Conservation (phyloP, 495 filamentous ascomycete genomes). For the Talaromyces trachyspermus region DNA sequence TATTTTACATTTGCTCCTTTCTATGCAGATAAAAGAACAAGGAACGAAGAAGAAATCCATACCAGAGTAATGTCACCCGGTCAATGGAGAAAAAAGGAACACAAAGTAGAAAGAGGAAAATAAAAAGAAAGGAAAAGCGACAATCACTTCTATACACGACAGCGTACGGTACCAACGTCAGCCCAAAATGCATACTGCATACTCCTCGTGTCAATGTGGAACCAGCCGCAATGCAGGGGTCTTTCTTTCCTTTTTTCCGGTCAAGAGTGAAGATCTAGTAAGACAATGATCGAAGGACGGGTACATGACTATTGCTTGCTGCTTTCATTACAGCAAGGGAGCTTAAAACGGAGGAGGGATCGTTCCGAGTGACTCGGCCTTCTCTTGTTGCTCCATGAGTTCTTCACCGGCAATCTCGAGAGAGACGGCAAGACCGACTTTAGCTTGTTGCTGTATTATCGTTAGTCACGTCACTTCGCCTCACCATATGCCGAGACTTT, state of each 20-base stretch:
- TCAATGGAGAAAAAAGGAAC: no score
- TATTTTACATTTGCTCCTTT: slow-evolving; percentile 8
- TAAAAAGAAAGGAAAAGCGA: neutral
- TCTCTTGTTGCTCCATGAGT: slow-evolving; percentile 86
- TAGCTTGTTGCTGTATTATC: slow-evolving; percentile 71
- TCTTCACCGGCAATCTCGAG: slow-evolving; percentile 88
- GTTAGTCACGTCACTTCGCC: neutral
- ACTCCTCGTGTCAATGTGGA: slow-evolving; percentile 5
- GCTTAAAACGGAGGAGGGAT: slow-evolving; percentile 47
- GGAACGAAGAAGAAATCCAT: neutral
- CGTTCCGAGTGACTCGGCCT: slow-evolving; percentile 40
- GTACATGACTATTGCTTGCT: slow-evolving; percentile 8
- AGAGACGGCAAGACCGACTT: slow-evolving; percentile 88
- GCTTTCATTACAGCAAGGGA: neutral
- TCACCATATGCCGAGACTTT: neutral
- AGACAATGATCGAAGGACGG: slow-evolving; percentile 24
- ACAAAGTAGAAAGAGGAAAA: neutral
- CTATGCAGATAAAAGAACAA: slow-evolving; percentile 5
- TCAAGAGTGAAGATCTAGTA: slow-evolving; percentile 39
- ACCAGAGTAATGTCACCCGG: no score
- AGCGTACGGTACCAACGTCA: slow-evolving; percentile 26
- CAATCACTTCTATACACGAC: slow-evolving; percentile 37
- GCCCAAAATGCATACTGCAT: slow-evolving; percentile 1
- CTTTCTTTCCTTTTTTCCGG: slow-evolving; percentile 8
- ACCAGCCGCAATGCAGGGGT: slow-evolving; percentile 7